Evolutionary conservation across 108 stramenopile species (phyloP).

Genomic region (Pseudonitzschia delicatissima): DNA sequence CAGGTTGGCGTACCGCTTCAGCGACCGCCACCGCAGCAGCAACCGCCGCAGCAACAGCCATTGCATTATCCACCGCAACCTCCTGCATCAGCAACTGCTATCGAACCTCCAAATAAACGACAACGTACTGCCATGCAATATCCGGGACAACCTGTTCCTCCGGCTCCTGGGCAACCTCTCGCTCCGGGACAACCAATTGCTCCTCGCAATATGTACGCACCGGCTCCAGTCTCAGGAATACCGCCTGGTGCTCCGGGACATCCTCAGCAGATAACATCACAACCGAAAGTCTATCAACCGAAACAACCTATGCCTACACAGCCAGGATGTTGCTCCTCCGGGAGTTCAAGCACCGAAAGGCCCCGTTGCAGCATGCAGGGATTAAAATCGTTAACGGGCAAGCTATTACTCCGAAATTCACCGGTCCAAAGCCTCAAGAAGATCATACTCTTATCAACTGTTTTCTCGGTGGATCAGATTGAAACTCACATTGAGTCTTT

Average conservation of each 20-base stretch:
- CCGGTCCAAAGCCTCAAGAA: slow-evolving; percentile 89
- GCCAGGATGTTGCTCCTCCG: slow-evolving; percentile 10
- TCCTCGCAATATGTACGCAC: slow-evolving; percentile 49
- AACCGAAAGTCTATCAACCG: slow-evolving; percentile 5
- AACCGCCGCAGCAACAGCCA: slow-evolving; percentile 35
- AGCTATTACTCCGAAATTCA: slow-evolving; percentile 59
- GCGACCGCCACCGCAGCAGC: slow-evolving; percentile 18
- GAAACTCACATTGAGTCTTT: slow-evolving; percentile 91
- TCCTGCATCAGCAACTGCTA: slow-evolving; percentile 1
- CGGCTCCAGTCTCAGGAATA: slow-evolving; percentile 20
- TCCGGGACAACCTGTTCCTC: slow-evolving; percentile 18
- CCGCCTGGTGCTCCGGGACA: not conserved
- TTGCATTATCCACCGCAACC: slow-evolving; percentile 24
- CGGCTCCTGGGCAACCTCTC: slow-evolving; percentile 20
- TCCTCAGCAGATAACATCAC: slow-evolving; percentile 19
- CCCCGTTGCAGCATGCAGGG: slow-evolving; percentile 38
- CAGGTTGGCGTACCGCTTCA: slow-evolving; percentile 20
- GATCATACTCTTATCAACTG: slow-evolving; percentile 94
- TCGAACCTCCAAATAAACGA: slow-evolving; percentile 35
- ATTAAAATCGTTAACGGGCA: slow-evolving; percentile 69
- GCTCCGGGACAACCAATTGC: slow-evolving; percentile 31
- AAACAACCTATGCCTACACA: slow-evolving; percentile 14
- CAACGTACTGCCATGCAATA: slow-evolving; percentile 26
- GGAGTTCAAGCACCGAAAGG: slow-evolving; percentile 12
- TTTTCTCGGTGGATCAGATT: slow-evolving; percentile 90